Conservation (phyloP, 441 rosid genomes). For the Dalechampia spathulata region DNA sequence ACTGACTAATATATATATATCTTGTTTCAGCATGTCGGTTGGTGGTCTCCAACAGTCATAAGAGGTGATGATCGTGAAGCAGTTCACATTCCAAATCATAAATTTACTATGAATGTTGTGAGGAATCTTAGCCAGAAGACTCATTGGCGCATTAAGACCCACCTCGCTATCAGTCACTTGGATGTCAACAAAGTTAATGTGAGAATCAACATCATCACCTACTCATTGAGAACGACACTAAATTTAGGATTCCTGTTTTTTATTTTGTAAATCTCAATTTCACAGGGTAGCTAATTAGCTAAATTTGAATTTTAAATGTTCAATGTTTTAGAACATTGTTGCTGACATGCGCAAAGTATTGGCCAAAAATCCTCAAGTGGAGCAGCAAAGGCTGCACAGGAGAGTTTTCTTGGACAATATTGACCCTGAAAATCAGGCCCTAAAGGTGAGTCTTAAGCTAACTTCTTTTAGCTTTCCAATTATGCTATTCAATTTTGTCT, state of each 20-base stretch:
- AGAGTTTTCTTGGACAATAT: slow-evolving; percentile 81
- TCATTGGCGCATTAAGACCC: slow-evolving; percentile 98
- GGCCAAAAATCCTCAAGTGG: slow-evolving; percentile 93
- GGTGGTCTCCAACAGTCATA: slow-evolving; percentile 96
- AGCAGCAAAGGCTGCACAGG: slow-evolving; percentile 90
- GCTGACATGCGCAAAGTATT: slow-evolving; percentile 96
- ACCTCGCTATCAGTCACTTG: slow-evolving; percentile 85
- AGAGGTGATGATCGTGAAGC: slow-evolving; percentile 99
- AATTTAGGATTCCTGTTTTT: slow-evolving; percentile 1
- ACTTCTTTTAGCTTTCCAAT: too few species aligned
- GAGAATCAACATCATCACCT: slow-evolving; percentile 25
- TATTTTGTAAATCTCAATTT: background rate
- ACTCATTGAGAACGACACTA: slow-evolving; percentile 2
- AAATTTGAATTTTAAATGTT: slow-evolving; percentile 12
- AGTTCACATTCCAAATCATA: slow-evolving; percentile 92
- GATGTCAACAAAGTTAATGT: slow-evolving; percentile 79
- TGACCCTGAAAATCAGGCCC: slow-evolving; percentile 82
- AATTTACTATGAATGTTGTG: slow-evolving; percentile 78
- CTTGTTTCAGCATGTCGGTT: slow-evolving; percentile 76
- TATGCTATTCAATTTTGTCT: too few species aligned
- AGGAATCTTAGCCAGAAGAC: slow-evolving; percentile 92
- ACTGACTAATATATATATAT: slow-evolving; percentile 14
- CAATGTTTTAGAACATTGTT: slow-evolving; percentile 55
- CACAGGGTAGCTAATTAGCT: too few species aligned
- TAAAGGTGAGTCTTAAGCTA: slow-evolving; percentile 43